Base-by-base conservation (phyloP, 2,329 filamentous ascomycete species). In the Fusarium burgessii region DNA sequence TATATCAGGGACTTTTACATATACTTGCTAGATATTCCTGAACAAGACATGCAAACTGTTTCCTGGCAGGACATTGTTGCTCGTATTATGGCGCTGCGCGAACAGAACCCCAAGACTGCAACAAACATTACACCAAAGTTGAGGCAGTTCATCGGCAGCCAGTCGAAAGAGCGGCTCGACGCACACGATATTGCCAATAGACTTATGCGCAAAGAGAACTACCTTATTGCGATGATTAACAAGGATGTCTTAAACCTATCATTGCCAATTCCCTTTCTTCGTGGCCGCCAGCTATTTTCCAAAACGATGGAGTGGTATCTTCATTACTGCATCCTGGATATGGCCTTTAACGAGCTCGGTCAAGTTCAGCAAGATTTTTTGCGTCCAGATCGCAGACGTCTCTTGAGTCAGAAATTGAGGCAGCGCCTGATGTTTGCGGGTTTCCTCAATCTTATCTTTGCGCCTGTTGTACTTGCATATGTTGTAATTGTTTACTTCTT, bases 121-220 rank as follows among this genome's bases (percentile, higher is more conserved):
- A 84, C 81, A 13, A 88, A 87, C 62, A 82, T 89, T 64, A 85
- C 86, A 1, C 82, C 82, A 6, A 82, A 81, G 9, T 82, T 88
- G 62, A 84, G 87, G 6, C 83, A 81, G n/a, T 90, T 84, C 72
- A 86, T 95, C 69, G 92, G 93, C 47, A 94, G 91, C 63, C 94
- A 97, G 78, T 97, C 94, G 25, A 97, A 98, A 79, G 94, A 98
- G 81, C 89, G 95, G 68, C 91, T 99, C 74, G 96, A 98, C 80
- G 96, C 96, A 14, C 94, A 98, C 76, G 96, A 98, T 77, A 98
- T 99, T 79, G 96, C 96, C 10, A 99, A 98, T 78, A 90, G 96
- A 35, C 83, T 99, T 47, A 98, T 99, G 96, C 91, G 96, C 64
- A 92, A 93, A 77, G 95, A 98, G 70, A 99, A 99, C 77, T 99